A percentile compares a stretch with the other conserved stretches of the same genome.
phyloP scores from a whole-genome alignment of 805 yeast genomes.

The Tetrapisispora taiwanensis region DNA sequence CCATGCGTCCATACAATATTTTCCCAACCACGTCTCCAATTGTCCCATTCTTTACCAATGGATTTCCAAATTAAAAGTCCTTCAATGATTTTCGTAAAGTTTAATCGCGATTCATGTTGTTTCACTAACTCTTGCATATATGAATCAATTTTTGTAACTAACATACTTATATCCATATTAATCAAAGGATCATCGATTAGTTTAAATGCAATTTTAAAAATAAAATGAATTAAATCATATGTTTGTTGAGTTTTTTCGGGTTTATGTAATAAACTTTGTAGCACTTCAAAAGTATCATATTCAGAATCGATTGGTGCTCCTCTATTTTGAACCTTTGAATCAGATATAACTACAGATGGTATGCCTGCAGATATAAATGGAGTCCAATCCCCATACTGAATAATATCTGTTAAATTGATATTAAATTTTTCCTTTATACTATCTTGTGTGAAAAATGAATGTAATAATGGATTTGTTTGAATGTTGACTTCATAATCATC shows the following conservation, averaged over 20 bases:
- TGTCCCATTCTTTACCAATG: constrained; percentile 37
- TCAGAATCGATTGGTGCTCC: constrained; percentile 56
- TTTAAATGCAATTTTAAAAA: constrained; percentile 41
- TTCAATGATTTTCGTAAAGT: constrained; percentile 23
- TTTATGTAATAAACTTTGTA: constrained; percentile 32
- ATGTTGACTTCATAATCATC: constrained; percentile 39
- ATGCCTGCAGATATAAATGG: constrained; percentile 57
- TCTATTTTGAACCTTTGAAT: constrained; percentile 9
- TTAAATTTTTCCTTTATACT: constrained; percentile 9
- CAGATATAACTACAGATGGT: constrained; percentile 16
- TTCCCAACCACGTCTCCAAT: constrained; percentile 55
- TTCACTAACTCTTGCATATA: constrained; percentile 37
- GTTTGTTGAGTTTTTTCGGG: constrained; percentile 44
- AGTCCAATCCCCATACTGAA: constrained; percentile 46
- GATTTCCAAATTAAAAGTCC: constrained; percentile 33
- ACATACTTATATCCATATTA: constrained; percentile 48
- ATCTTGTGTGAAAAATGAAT: constrained; percentile 33
- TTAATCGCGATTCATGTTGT: constrained; percentile 15
- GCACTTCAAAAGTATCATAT: constrained; percentile 51
- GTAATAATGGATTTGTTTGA: constrained; percentile 53
- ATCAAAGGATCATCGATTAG: constrained; percentile 66
- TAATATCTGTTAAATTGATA: constrained; percentile 14
- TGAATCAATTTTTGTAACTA: constrained; percentile 35
- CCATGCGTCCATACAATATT: constrained; percentile 36
- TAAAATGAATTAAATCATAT: constrained; percentile 42